Evolutionary conservation across 2,329 filamentous ascomycete species (phyloP).

Genomic region (Fusarium proliferatum): DNA sequence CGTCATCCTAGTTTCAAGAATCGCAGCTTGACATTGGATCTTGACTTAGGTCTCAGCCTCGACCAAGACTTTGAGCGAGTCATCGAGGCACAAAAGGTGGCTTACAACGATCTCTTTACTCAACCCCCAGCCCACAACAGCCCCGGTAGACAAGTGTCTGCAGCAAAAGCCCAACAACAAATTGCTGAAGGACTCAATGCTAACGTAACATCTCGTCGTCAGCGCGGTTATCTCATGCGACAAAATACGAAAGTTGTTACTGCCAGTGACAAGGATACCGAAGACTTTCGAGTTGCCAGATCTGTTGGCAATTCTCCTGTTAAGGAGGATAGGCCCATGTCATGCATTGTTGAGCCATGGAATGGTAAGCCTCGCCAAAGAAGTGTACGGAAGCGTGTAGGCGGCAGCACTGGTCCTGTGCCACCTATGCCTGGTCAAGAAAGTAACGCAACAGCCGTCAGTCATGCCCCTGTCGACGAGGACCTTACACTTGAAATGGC

Average conservation of each 20-base stretch:
- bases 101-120: conserved; percentile 39
- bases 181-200: conserved; percentile 56
- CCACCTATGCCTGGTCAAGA: conserved; percentile 90
- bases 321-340: conserved; percentile 84
- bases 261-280: conserved; percentile 80
- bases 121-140: conserved; percentile 41
- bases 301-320: conserved; percentile 76
- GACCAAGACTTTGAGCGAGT: conserved; percentile 95
- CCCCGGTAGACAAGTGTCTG: conserved; percentile 60
- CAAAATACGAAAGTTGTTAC: conserved; percentile 98
- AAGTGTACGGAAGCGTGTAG: conserved; percentile 66
- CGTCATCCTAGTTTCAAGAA: conserved; percentile 81
- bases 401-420: conserved; percentile 66
- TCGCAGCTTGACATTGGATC: conserved; percentile 82
- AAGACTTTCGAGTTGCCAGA: conserved; percentile 65
- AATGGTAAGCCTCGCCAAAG: conserved; percentile 80
- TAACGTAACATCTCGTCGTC: conserved; percentile 72
- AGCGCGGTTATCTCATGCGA: conserved; percentile 98
- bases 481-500: conserved; percentile 67
- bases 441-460: conserved; percentile 77
- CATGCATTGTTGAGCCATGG: conserved; percentile 98
- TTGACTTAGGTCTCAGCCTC: conserved; percentile 86
- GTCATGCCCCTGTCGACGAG: conserved; percentile 75
- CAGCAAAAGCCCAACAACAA: conserved; percentile 20
- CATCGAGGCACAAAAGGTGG: conserved; percentile 96